A percentile compares a stretch with the other conserved stretches of the same genome.
phyloP scores from a whole-genome alignment of 768 basidiomycete genomes.

The Mycena belliarum region DNA sequence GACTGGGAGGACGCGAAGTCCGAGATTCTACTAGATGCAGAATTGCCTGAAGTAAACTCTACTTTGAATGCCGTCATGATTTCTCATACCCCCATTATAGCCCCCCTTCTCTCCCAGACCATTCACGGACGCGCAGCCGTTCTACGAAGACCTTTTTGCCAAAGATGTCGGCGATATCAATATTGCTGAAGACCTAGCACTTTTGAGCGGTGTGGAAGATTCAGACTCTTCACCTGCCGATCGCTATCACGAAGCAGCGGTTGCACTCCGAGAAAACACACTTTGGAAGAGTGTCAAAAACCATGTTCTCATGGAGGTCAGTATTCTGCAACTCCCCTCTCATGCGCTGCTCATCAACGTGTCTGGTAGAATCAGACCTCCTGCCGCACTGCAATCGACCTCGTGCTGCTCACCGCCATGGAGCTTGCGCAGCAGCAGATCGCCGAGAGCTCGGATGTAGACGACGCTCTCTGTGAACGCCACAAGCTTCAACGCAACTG shows the following conservation, averaged over 20 bases:
- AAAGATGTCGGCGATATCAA: not conserved
- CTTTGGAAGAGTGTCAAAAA: not conserved
- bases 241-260: not conserved
- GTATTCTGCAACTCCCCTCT: not conserved
- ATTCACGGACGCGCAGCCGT: not conserved
- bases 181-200: too few species aligned
- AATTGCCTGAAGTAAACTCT: too few species aligned
- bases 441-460: not conserved
- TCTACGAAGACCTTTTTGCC: not conserved
- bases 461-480: not conserved
- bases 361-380: not conserved
- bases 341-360: not conserved
- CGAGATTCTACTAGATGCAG: not conserved
- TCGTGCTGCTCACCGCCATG: not conserved
- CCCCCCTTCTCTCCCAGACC: not conserved
- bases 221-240: not conserved
- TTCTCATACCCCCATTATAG: constrained; percentile 3
- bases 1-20: not conserved
- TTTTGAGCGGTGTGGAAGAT: too few species aligned
- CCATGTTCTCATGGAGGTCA: not conserved
- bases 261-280: not conserved
- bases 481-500: not conserved
- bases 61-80: not conserved
- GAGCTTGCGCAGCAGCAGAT: not conserved
- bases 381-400: not conserved